Percentiles rank a stretch among this genome's conserved stretches.
These are phyloP conservation scores for Curvularia eragrostidis DNA, from an alignment of 2,329 filamentous ascomycete species.

Conservation along the genomic window DNA sequence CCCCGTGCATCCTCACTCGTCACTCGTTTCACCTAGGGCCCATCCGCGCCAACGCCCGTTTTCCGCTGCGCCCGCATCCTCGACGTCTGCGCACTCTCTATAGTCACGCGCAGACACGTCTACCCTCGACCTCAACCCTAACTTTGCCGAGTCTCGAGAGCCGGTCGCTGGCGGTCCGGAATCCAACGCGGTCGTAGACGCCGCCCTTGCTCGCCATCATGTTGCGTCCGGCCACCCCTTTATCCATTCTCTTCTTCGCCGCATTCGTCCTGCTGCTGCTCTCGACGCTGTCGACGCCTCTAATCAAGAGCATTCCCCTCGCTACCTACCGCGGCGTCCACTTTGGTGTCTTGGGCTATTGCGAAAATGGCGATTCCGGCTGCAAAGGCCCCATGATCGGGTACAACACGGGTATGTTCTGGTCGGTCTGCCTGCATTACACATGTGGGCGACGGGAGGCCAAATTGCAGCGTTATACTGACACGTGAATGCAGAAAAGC, in stretches of 20 bases:
- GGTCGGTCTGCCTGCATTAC: constrained; percentile 24
- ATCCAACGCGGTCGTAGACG: constrained; percentile 28
- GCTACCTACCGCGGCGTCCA: constrained; percentile 76
- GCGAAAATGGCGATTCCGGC: constrained; percentile 57
- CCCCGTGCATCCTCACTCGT: constrained; percentile 33
- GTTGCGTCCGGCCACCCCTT: constrained; percentile 89
- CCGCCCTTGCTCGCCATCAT: constrained; percentile 60
- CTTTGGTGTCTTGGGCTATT: constrained; percentile 95
- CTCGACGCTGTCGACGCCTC: constrained; percentile 87
- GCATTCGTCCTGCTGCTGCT: constrained; percentile 87
- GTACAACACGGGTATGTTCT: constrained; percentile 76
- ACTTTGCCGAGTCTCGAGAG: constrained; percentile 31
- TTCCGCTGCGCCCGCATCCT: constrained; percentile 25
- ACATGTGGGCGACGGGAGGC: background rate
- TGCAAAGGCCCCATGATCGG: constrained; percentile 82
- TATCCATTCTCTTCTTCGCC: constrained; percentile 82
- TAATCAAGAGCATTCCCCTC: constrained; percentile 84
- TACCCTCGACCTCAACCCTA: constrained; percentile 24
- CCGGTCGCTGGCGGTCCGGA: constrained; percentile 42
- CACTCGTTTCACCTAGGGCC: constrained; percentile 39
- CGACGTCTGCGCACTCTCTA: constrained; percentile 9
- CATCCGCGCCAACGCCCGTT: constrained; percentile 34
- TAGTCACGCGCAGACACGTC: constrained; percentile 17
- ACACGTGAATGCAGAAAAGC: constrained; percentile 50
- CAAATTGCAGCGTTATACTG: constrained; percentile 14